phyloP scores from a whole-genome alignment of 2,329 filamentous ascomycete species.

The Fusarium transvaalense region DNA sequence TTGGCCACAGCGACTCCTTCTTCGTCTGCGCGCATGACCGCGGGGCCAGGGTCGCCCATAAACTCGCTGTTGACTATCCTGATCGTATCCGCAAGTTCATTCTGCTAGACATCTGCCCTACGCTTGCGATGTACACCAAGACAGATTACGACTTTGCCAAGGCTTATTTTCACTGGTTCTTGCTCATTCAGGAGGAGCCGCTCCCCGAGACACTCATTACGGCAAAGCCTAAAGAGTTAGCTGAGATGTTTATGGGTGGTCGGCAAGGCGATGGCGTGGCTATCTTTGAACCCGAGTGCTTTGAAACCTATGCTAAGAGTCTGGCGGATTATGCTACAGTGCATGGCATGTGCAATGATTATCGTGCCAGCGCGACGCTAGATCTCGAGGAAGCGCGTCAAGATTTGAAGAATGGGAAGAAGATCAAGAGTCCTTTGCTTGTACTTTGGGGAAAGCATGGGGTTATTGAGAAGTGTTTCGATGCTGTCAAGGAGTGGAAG shows the following conservation, averaged over 20 bases:
- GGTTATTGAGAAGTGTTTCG: constrained; percentile 63
- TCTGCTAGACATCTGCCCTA: constrained; percentile 67
- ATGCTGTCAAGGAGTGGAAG: constrained; percentile 64
- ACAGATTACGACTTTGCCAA: constrained; percentile 59
- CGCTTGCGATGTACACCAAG: constrained; percentile 64
- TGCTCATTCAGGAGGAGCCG: constrained; percentile 65
- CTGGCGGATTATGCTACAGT: constrained; percentile 58
- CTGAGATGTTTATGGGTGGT: constrained; percentile 58
- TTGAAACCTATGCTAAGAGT: constrained; percentile 58
- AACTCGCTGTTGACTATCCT: constrained; percentile 63
- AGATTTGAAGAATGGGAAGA: constrained; percentile 58
- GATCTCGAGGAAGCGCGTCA: constrained; percentile 64
- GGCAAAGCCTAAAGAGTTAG: constrained; percentile 55
- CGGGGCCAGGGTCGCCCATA: constrained; percentile 67
- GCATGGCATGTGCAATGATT: constrained; percentile 67
- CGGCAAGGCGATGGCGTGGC: constrained; percentile 52
- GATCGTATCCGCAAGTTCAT: constrained; percentile 57
- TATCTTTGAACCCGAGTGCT: constrained; percentile 52
- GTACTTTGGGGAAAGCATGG: constrained; percentile 65
- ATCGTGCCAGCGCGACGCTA: constrained; percentile 63
- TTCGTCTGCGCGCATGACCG: constrained; percentile 69
- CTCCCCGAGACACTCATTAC: constrained; percentile 64
- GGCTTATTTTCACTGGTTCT: constrained; percentile 71
- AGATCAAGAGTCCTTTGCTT: constrained; percentile 60
- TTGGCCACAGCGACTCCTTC: constrained; percentile 56